Base-by-base conservation (phyloP, 331 rosid species). In the Rhamnella rubrinervis region DNA sequence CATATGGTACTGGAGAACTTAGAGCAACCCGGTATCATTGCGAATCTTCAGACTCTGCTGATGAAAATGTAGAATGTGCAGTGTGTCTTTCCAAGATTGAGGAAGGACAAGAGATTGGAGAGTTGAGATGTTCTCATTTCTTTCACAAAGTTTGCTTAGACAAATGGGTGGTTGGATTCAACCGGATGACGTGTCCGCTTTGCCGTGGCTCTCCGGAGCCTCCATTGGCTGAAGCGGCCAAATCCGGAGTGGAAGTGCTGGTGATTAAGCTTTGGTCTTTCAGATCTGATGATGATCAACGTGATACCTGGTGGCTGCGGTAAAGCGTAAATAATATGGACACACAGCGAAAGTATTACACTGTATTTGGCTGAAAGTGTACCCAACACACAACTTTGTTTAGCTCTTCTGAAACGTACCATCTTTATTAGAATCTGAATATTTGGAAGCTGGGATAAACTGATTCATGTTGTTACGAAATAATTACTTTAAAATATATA, bases 251-350 rank as follows among this genome's bases (percentile, higher is more conserved):
- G n/a, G 58, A 82, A 50, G 83, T 80, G 55, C 23, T 86, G 47
- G 23, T 15, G 20, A 49, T 80, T 13, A 61, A 58, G 73, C 61
- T 75, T 37, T 66, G 7, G 37, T 70, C 14, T 77, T 78, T 46
- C 0, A 63, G 21, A 61, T 72, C 55, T 37, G 65, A 46, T 31
- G 66, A 4, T 31, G 61, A 59, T 16, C 51, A 57, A 1, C 58
- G 66, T 16, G 88, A 78, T 19, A 74, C 31, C 0, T 83, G 86
- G 88, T 86, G 91, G 91, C 52, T 83, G 49, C 82, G 91, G 8
- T 86, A 44, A 76, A 59, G 1, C 5, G 5, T 86, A 44, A 78
- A 2, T 31, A 31, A 31, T 4, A 31, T 31, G 35, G 35, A 31
- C 35, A 28, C 35, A 2, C 35, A 3, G n/a, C 23, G 35, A 31